Percentiles rank a stretch among this genome's conserved stretches.
Conservation (phyloP, 257 asterid genomes). For the Primulina eburnea region DNA sequence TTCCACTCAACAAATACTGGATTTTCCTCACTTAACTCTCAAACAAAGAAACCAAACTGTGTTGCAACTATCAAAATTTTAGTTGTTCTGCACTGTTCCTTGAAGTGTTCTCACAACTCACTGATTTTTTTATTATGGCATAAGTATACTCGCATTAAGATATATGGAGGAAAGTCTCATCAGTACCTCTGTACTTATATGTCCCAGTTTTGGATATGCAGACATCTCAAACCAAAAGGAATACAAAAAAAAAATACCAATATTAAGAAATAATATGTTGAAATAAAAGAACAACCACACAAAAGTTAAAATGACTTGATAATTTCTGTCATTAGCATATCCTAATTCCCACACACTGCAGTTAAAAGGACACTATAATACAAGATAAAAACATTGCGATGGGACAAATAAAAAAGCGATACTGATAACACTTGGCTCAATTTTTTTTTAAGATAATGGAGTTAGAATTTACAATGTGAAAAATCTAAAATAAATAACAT, state of each 20-base stretch:
- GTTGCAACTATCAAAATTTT: not conserved
- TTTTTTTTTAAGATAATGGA: not conserved
- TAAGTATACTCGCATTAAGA: not conserved
- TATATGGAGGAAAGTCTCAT: slow-evolving; percentile 15
- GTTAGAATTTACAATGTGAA: not conserved
- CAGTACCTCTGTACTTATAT: not conserved
- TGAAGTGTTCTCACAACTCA: not conserved
- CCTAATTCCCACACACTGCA: slow-evolving; percentile 6
- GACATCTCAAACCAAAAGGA: not conserved
- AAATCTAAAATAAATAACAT: not conserved
- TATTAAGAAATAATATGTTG: not conserved
- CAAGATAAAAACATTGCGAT: not conserved
- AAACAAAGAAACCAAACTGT: not conserved
- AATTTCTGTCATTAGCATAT: slow-evolving; percentile 7
- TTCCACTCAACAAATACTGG: slow-evolving; percentile 7
- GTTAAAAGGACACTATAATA: slow-evolving; percentile 12
- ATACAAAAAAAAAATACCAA: not conserved
- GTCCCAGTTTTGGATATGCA: slow-evolving; percentile 11
- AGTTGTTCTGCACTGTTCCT: slow-evolving; percentile 11
- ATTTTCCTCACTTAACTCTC: not conserved
- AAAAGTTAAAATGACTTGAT: slow-evolving; percentile 4
- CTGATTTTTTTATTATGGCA: not conserved
- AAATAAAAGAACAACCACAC: slow-evolving; percentile 8
- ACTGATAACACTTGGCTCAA: not conserved
- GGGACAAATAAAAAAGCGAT: slow-evolving; percentile 15